Conservation (phyloP, 2,329 filamentous ascomycete species). For the Fusarium continuum region DNA sequence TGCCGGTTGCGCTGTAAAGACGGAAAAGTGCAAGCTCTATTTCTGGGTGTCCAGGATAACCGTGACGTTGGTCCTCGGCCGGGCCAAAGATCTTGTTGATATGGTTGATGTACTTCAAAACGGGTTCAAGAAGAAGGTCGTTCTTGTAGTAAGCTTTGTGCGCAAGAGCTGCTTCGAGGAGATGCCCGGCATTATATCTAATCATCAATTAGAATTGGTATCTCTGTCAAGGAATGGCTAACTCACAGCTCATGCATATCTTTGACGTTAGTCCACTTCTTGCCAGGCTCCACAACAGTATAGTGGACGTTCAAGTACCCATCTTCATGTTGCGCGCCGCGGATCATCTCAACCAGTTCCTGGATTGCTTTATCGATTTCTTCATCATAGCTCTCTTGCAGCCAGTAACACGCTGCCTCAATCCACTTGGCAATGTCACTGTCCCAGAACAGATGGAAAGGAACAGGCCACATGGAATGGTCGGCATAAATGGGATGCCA, state of each 20-base stretch:
- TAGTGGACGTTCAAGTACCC: conserved; percentile 72
- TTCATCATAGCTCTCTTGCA: conserved; percentile 7
- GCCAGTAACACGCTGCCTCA: conserved; percentile 28
- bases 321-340: conserved; percentile 64
- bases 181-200: conserved; percentile 68
- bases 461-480: conserved; percentile 61
- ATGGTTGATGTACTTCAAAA: conserved; percentile 52
- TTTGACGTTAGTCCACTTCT: conserved; percentile 66
- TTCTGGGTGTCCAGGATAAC: conserved; percentile 62
- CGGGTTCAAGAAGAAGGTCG: conserved; percentile 53
- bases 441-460: conserved; percentile 70
- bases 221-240: not conserved
- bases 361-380: conserved; percentile 25
- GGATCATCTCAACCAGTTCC: conserved; percentile 67
- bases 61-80: conserved; percentile 59
- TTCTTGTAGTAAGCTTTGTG: conserved; percentile 62
- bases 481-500: conserved; percentile 65
- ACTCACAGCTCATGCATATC: conserved; percentile 70
- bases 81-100: conserved; percentile 63
- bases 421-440: conserved; percentile 41
- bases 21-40: conserved; percentile 60
- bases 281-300: conserved; percentile 64
- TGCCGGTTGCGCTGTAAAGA: conserved; percentile 49
- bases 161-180: conserved; percentile 69
- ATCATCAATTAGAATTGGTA: not conserved